These are phyloP conservation scores for Paraphaeosphaeria minitans DNA, from an alignment of 2,329 filamentous ascomycete genomes.

Conservation along the genomic window DNA sequence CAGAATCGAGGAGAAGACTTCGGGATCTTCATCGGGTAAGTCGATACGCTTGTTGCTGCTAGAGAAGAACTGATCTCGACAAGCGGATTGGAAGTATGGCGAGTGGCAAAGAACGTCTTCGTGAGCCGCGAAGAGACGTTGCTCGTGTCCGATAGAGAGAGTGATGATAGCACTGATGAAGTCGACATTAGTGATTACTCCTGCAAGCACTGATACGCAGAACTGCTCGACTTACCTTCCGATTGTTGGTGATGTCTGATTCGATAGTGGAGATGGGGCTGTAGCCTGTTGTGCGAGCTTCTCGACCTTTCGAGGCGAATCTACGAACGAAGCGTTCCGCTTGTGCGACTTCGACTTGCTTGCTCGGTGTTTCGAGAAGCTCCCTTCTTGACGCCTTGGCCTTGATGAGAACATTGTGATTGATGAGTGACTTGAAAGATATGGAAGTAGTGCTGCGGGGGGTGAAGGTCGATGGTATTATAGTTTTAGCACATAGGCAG, in stretches of 20 bases:
- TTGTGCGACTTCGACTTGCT: constrained; percentile 47
- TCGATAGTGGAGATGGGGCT: constrained; percentile 40
- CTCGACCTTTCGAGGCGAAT: constrained; percentile 42
- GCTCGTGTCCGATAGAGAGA: constrained; percentile 77
- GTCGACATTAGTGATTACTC: constrained; percentile 23
- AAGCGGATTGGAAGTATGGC: constrained; percentile 74
- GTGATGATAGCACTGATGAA: constrained; percentile 68
- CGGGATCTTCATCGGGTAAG: constrained; percentile 83
- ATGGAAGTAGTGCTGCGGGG: constrained; percentile 20
- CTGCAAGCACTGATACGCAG: not conserved
- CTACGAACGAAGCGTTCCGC: constrained; percentile 45
- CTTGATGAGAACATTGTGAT: constrained; percentile 41
- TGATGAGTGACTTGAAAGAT: constrained; percentile 13
- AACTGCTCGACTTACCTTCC: constrained; percentile 38
- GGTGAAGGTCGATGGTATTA: constrained; percentile 29
- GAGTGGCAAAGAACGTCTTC: constrained; percentile 81
- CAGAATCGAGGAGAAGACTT: constrained; percentile 87
- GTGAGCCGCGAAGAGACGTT: constrained; percentile 89
- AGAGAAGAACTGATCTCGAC: constrained; percentile 68
- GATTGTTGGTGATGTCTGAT: constrained; percentile 43
- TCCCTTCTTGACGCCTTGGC: constrained; percentile 39
- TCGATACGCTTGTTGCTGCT: constrained; percentile 71
- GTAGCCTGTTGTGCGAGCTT: constrained; percentile 42
- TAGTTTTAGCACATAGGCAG: constrained; percentile 36
- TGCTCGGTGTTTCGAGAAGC: constrained; percentile 47